Evolutionary conservation across 2,329 filamentous ascomycete species (phyloP), one percentile per base, ranked within the genome.

Genomic region (Aspergillus sp.): DNA sequence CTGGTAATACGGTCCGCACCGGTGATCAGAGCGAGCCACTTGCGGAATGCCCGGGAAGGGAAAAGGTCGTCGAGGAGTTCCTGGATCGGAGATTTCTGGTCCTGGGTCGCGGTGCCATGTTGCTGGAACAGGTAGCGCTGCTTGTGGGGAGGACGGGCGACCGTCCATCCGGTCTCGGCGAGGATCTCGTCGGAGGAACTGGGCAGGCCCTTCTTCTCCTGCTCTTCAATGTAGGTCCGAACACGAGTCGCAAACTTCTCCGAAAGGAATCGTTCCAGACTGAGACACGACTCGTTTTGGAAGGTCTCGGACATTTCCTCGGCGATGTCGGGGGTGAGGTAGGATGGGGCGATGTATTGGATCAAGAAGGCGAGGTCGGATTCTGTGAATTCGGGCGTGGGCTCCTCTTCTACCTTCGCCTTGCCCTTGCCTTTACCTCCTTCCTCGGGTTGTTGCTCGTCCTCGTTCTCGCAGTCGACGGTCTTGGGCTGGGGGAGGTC

Each of bases 61-160:
- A 99, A 83, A 58, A 98, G 84, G 11, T 89, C 85, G 65, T 96
- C 87, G 10, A 97, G 77, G 8, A 99, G 82, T 73, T 96, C 91
- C 57, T 88, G 86, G 61, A 96, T 83, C 0, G 91, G 79, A 75
- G 48, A 65, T 60, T 75, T 66, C 67, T 71, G 54, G 65, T 70
- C 61, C 70, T 74, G 44, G 59, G 75, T 63, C 51, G 76, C 64
- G 6, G 66, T 65, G 3, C 66, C 63, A 30, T 79, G 75, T 67
- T 92, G 87, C 61, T 91, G 84, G 77, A 95, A 99, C 2, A 96
- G 82, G 75, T 90, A 99, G 13, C 93, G 90, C 73, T 97, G 92
- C 80, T 99, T 99, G 79, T 99, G 93, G 0, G 95, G 95, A 41
- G 95, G 95, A 32, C 86, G 85, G 6, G 95, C 91, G 8, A 96